Base-by-base conservation (phyloP, 2,329 filamentous ascomycete genomes). In the Colletotrichum limetticola region DNA sequence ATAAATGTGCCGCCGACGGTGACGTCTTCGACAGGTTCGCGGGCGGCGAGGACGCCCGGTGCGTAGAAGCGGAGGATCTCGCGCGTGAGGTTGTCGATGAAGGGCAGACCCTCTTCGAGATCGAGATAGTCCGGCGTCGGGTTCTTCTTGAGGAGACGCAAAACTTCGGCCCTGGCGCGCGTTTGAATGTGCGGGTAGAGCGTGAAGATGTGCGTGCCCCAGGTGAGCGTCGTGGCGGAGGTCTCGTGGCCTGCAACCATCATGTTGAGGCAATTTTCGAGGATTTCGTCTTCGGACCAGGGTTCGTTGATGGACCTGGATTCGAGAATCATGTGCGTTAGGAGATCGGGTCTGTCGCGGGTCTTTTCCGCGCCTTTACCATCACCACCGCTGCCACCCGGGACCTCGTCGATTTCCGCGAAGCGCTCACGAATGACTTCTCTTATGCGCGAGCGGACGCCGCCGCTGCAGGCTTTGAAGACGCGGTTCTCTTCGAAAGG, bases 201-300 rank as follows among this genome's bases (percentile, higher is more conserved):
- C 6, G 80, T 76, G 9, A 87, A 75, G 66, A 83, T 77, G 35
- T 86, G 85, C 2, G 82, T 78, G 0, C 81, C 80, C 85, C 85
- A 86, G 0, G 81, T 82, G 60, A 86, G 79, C 0, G 82, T 77
- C 0, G 80, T 79, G 2, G 85, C 84, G 1, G 84, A 86, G 0
- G 85, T 86, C 69, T 86, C 85, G 59, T 86, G 85, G 0, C 85
- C 84, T 16, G 85, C 82, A 1, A 83, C 80, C 42, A 86, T 77
- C 74, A 86, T 83, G 8, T 85, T 86, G 76, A 86, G 79, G 28
- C 85, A 74, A 76, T 86, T 78, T 49, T 80, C 81, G n/a, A 83
- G 78, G 4, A 84, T 76, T 57, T 84, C 79, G 67, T 82, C 77
- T 19, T 68, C 70, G 37, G 63, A 62, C 74, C 71, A 75, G 14